These are phyloP conservation scores for Podaxis carcinomalis DNA, from an alignment of 768 basidiomycete genomes.

Conservation along the genomic window DNA sequence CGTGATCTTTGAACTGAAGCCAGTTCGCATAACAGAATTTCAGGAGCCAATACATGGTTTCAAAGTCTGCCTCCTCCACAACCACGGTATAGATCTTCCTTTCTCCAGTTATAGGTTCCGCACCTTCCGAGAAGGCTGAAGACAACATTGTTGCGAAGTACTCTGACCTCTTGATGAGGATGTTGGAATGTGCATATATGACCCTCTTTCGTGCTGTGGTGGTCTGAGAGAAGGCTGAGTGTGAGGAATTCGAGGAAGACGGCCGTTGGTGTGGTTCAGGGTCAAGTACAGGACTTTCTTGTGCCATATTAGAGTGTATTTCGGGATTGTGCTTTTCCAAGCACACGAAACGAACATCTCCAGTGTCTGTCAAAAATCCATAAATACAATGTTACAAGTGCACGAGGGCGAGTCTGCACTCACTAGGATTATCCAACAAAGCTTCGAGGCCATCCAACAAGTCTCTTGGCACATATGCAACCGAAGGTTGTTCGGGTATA, in stretches of 20 bases:
- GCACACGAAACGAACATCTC: slow-evolving; percentile 74
- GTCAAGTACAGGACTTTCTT: slow-evolving; percentile 1
- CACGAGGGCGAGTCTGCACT: slow-evolving; percentile 17
- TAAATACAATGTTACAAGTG: not conserved
- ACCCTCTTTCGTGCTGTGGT: slow-evolving; percentile 64
- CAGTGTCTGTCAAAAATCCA: slow-evolving; percentile 44
- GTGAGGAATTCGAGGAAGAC: slow-evolving; percentile 38
- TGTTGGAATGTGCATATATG: slow-evolving; percentile 77
- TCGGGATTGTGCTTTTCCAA: slow-evolving; percentile 44
- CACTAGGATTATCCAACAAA: slow-evolving; percentile 69
- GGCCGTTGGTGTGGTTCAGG: slow-evolving; percentile 22
- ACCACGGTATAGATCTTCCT: slow-evolving; percentile 59
- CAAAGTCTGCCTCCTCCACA: slow-evolving; percentile 77
- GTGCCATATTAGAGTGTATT: slow-evolving; percentile 15
- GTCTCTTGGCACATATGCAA: slow-evolving; percentile 61
- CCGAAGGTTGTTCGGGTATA: slow-evolving; percentile 62
- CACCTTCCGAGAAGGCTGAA: slow-evolving; percentile 65
- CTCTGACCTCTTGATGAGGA: slow-evolving; percentile 68
- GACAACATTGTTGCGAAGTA: slow-evolving; percentile 75
- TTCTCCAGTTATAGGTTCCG: slow-evolving; percentile 35
- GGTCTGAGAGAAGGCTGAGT: slow-evolving; percentile 36
- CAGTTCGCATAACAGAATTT: slow-evolving; percentile 77
- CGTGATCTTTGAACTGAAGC: slow-evolving; percentile 63
- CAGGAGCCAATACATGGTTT: slow-evolving; percentile 75
- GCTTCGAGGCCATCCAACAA: slow-evolving; percentile 66